Base-by-base conservation (phyloP, 2,329 filamentous ascomycete genomes). In the Colletotrichum brevisporum region DNA sequence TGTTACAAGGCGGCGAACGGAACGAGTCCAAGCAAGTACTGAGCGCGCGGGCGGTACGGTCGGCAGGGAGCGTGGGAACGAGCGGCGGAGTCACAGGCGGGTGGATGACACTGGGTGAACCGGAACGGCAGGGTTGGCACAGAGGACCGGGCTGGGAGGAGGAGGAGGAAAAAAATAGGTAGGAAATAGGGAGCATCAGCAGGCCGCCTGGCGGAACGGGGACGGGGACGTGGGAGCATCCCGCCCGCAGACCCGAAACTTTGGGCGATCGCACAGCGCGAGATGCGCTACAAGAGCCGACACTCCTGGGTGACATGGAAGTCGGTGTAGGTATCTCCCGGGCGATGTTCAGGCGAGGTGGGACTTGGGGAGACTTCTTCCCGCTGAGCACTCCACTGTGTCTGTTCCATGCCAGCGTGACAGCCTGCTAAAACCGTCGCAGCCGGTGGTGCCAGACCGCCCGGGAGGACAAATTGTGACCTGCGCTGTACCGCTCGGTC, bases 211-310 rank as follows among this genome's bases (percentile, higher is more conserved):
- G 9, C 27, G 27, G 27, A 31, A 63, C 65, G 47, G 48, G 43
- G 65, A 63, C 65, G 47, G 48, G 43, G 65, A 58, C 39, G 66
- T 65, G 55, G 63, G 54, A 69, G 52, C 41, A 45, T 67, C 55
- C 67, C 55, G 67, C 54, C 67, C 55, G 62, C 54, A 55, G 51
- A 51, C 51, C 67, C 67, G 62, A 67, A 66, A 66, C 50, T 55
- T 55, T 50, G 62, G 62, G 43, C 56, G 41, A 52, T 61, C 51
- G 51, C 45, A 39, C 39, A 41, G 53, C 65, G 60, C 47, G 18
- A 61, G 21, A 43, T 55, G 61, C 62, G 62, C 67, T 61, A 61
- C 31, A 51, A 61, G 39, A 61, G 41, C 53, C 31, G 65, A 39
- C 65, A 48, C 60, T 27, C 27, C 50, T 31, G 27, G 27, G 6